Base-by-base conservation (phyloP, 1,284 basidiomycete species). In the Ustilago trichophora region DNA sequence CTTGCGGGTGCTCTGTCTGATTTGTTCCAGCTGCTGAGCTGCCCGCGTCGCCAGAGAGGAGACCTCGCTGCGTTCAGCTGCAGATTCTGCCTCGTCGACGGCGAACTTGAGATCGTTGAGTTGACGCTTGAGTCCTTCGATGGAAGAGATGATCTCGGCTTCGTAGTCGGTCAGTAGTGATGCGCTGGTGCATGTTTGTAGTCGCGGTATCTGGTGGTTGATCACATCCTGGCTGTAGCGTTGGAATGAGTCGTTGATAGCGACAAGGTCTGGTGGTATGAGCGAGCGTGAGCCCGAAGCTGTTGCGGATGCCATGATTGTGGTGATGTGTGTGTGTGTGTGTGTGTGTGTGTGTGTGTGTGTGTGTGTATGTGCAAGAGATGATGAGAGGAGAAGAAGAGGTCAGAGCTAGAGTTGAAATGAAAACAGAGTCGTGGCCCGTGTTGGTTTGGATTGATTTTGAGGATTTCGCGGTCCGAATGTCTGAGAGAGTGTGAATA, bases 71-170 rank as follows among this genome's bases (percentile, higher is more conserved):
- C 68, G 66, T 29, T 75, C 64, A 3, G 45, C 49, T 1, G 44
- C 32, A 0, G 64, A 38, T 11, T 71, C 72, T 8, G 68, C 62
- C 31, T 77, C 76, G 36, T 76, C 73, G 4, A 68, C 45, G 18
- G 63, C 67, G 34, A 72, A 56, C 9, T 53, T 55, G 32, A 77
- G 58, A 22, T 74, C 51, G 31, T 40, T 51, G 18, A 69, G 55
- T 31, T 73, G 59, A 5, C 60, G 56, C 33, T 62, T 60, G 41
- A 76, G 54, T 3, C 53, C 52, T 8, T 66, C 66, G 26, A 75
- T 46, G 26, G 72, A 74, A 0, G 65, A 55, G 19, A 63, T 66
- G 34, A 73, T 27, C 24, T 75, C 74, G 22, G 57, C 26, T 36
- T 76, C 72, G 37, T 53, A 66, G 38, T 63, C 68, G 7, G 58